Evolutionary conservation across 2,329 filamentous ascomycete genomes (phyloP).

Genomic region (Talaromyces funiculosus): DNA sequence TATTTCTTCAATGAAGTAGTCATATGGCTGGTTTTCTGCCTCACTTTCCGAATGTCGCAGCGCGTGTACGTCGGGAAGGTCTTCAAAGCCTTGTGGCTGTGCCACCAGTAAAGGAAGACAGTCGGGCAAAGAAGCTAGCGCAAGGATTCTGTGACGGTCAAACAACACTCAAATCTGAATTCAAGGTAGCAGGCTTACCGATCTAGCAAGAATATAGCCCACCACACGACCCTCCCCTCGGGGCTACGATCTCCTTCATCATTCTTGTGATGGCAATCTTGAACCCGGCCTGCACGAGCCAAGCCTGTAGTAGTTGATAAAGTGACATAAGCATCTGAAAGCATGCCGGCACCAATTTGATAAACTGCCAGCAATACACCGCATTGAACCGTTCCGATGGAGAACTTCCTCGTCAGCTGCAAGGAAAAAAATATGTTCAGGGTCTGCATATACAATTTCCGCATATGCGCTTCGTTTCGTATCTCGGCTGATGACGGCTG

Average conservation of each 20-base stretch:
- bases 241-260: background rate
- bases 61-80: background rate
- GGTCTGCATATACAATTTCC: background rate
- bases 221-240: conserved; percentile 1
- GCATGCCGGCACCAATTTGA: conserved; percentile 9
- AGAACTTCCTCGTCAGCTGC: background rate
- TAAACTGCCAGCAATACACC: conserved; percentile 7
- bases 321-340: conserved; percentile 11
- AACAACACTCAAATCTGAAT: background rate
- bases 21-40: background rate
- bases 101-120: conserved; percentile 1
- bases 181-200: background rate
- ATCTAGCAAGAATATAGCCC: conserved; percentile 9
- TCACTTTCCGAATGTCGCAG: background rate
- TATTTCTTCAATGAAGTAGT: conserved; percentile 5
- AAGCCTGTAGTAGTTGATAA: conserved; percentile 3
- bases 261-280: background rate
- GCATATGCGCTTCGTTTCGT: background rate
- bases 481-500: background rate
- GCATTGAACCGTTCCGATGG: conserved; percentile 1
- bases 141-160: background rate
- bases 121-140: conserved; percentile 1
- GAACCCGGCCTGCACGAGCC: background rate
- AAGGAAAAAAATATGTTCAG: background rate
- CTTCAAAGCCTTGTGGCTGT: background rate